A percentile compares a stretch with the other conserved stretches of the same genome.
Conservation (phyloP, 495 filamentous ascomycete genomes). For the Neurospora tetrasperma region DNA sequence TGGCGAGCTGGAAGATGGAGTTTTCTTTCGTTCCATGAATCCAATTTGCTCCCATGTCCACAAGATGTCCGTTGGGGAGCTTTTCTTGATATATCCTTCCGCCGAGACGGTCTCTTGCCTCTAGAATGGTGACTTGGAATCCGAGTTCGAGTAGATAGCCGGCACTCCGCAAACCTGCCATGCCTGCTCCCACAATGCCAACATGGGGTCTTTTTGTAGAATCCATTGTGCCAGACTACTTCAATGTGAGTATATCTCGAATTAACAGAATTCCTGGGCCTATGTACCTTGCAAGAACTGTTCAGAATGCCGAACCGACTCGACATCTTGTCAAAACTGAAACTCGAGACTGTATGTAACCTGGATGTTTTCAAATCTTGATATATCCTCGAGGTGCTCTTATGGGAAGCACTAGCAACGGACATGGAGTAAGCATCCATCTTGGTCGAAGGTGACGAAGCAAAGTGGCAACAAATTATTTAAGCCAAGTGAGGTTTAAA, state of each 20-base stretch:
- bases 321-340: background rate
- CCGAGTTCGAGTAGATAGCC: constrained; percentile 72
- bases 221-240: constrained; percentile 22
- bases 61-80: constrained; percentile 38
- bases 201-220: constrained; percentile 36
- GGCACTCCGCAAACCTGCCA: constrained; percentile 80
- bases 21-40: constrained; percentile 83
- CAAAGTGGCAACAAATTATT: background rate
- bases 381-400: constrained; percentile 35
- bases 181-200: constrained; percentile 74
- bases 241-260: too few relatives aligned
- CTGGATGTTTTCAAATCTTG: constrained; percentile 33
- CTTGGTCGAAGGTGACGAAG: background rate
- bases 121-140: constrained; percentile 72
- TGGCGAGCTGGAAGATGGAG: constrained; percentile 71
- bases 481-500: background rate
- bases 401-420: constrained; percentile 31
- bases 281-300: constrained; percentile 12
- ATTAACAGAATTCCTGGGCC: too few relatives aligned
- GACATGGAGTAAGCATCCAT: constrained; percentile 45
- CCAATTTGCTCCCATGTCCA: constrained; percentile 81
- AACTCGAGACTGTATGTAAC: background rate
- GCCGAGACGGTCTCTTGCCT: constrained; percentile 74
- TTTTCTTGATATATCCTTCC: constrained; percentile 56
- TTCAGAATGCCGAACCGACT: constrained; percentile 24